Evolutionary conservation across 345 rosid species (phyloP).

Genomic region (Isatis tinctoria): DNA sequence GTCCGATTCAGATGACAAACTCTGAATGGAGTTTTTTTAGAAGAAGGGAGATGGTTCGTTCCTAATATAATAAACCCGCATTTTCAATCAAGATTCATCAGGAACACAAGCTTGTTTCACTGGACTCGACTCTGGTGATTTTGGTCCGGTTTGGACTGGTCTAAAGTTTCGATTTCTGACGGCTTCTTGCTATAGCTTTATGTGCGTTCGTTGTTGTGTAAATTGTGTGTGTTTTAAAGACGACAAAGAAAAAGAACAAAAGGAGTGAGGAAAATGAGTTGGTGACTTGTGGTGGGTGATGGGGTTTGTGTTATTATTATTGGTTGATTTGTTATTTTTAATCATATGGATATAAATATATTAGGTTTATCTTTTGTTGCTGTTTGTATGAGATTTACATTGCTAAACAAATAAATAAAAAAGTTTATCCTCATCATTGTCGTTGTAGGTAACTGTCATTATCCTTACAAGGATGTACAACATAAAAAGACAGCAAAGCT

Average conservation of each 20-base stretch:
- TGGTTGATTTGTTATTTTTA: slow-evolving; percentile 34
- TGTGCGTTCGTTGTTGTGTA: slow-evolving; percentile 26
- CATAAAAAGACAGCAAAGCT: too few relatives aligned
- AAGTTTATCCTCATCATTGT: neutral
- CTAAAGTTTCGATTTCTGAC: slow-evolving; percentile 11
- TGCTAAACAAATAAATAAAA: neutral
- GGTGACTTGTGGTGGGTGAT: slow-evolving; percentile 19
- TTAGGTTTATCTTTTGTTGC: slow-evolving; percentile 12
- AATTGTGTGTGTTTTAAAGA: slow-evolving; percentile 26
- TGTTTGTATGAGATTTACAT: slow-evolving; percentile 5
- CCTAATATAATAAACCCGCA: slow-evolving; percentile 15
- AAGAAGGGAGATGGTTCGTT: slow-evolving; percentile 19
- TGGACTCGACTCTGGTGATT: slow-evolving; percentile 15
- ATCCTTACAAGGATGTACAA: neutral
- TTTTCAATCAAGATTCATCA: slow-evolving; percentile 27
- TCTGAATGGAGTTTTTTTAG: neutral
- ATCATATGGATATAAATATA: slow-evolving; percentile 13
- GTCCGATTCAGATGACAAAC: slow-evolving; percentile 58
- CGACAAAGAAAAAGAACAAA: neutral
- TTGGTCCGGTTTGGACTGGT: slow-evolving; percentile 3
- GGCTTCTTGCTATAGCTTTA: slow-evolving; percentile 23
- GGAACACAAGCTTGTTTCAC: slow-evolving; percentile 18
- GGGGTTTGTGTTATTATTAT: slow-evolving; percentile 20
- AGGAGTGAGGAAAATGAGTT: slow-evolving; percentile 2
- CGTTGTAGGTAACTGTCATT: slow-evolving; percentile 11